Evolutionary conservation across 164 flowering plant species (phyloP), one percentile per base, ranked within the genome.

Genomic region (Magnolia kwangsiensis): DNA sequence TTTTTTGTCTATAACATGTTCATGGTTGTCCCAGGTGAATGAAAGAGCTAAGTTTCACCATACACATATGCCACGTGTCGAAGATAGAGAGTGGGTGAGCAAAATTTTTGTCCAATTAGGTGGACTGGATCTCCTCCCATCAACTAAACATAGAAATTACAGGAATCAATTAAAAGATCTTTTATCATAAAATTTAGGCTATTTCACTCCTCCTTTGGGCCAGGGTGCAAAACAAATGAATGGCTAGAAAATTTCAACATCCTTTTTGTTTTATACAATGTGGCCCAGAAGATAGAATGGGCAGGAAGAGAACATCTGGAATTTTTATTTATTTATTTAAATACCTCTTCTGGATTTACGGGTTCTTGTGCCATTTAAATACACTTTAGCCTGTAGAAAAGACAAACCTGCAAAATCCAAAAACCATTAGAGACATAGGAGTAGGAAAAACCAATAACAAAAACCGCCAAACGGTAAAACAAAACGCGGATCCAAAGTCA

Each of bases 351-450:
- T 19, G 74, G 69, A 23, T 76, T 70, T 4, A 37, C 50, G 74
- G 78, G 67, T 21, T 63, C 74, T 20, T 63, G 74, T 24, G 78
- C 74, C 78, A 76, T 76, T 70, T 71, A 29, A 55, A 8, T 21
- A 24, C 29, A 14, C 19, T 18, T 10, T 18, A 67, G 24, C 37
- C 29, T 24, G 29, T 67, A 16, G 37, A 11, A 11, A 67, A 24
- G 7, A 24, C 37, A 29, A 67, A 67, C 19, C 18, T 9, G 70
- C 24, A 18, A 67, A 67, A 20, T 20, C 23, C 24, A 29, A 67
- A 29, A 23, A 24, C 27, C n/a, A 67, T 11, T 24, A 24, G 31
- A 67, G 23, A 64, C 8, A 64, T 20, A 64, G 67, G 20, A 23
- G 23, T 9, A 8, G 27, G 23, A 23, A 64, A 21, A 8, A 10